Evolutionary conservation across 495 filamentous ascomycete species (phyloP).

Genomic region (Aspergillus panamensis): DNA sequence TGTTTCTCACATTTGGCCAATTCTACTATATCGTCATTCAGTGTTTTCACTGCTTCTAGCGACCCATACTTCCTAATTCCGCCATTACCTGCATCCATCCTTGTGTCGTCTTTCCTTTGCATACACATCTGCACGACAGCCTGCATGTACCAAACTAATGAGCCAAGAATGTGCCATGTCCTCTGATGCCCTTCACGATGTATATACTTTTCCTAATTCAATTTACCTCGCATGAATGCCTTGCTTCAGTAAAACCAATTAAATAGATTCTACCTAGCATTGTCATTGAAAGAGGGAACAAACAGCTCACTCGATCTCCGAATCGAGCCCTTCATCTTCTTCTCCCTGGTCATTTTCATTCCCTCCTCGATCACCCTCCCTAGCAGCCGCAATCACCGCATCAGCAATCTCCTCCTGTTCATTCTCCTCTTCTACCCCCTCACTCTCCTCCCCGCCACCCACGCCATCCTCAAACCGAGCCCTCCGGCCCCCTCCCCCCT

Average conservation of each 20-base stretch:
- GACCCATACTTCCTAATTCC: background rate
- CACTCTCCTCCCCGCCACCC: constrained; percentile 18
- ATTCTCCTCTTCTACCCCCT: constrained; percentile 32
- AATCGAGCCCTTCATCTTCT: constrained; percentile 21
- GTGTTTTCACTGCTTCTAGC: background rate
- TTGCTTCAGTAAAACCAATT: background rate
- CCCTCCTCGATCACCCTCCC: constrained; percentile 10
- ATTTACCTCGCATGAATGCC: background rate
- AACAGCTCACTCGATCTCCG: constrained; percentile 15
- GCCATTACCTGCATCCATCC: background rate
- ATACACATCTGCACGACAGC: constrained; percentile 4
- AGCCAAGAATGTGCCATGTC: constrained; percentile 22
- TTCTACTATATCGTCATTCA: constrained; percentile 15
- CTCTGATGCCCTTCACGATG: constrained; percentile 22
- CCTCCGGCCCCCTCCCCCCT: constrained; percentile 18
- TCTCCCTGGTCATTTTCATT: constrained; percentile 13
- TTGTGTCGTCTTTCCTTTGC: background rate
- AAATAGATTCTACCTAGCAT: background rate
- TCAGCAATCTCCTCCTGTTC: constrained; percentile 16
- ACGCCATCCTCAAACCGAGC: constrained; percentile 22
- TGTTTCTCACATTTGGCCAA: background rate
- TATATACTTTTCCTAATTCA: constrained; percentile 17
- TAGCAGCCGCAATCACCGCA: constrained; percentile 27
- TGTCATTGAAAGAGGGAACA: too few relatives aligned
- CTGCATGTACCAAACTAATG: constrained; percentile 21